These are phyloP conservation scores for Suillus hirtellus DNA, from an alignment of 768 basidiomycete genomes.

Conservation along the genomic window DNA sequence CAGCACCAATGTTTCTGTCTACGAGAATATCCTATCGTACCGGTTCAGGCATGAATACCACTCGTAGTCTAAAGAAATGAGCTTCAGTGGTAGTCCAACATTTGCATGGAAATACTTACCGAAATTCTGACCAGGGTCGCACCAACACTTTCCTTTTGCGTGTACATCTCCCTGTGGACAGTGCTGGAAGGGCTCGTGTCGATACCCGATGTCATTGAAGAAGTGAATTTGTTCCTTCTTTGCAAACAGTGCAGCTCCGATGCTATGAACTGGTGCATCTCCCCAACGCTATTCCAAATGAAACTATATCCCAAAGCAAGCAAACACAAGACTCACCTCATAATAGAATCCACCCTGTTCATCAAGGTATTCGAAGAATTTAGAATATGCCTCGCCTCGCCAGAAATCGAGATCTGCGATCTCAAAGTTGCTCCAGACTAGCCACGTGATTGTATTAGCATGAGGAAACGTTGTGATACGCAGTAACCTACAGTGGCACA, in stretches of 20 bases:
- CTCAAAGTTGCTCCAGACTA: constrained; percentile 75
- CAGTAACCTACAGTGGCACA: constrained; percentile 68
- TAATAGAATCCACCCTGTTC: constrained; percentile 88
- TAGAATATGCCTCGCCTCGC: constrained; percentile 79
- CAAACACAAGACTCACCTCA: constrained; percentile 52
- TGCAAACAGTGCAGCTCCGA: constrained; percentile 77
- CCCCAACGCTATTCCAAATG: constrained; percentile 62
- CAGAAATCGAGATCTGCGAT: constrained; percentile 91
- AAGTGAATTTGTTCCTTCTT: constrained; percentile 77
- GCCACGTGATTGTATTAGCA: constrained; percentile 24
- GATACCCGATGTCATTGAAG: constrained; percentile 84
- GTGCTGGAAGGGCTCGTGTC: constrained; percentile 78
- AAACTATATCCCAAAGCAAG: not conserved
- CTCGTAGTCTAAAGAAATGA: constrained; percentile 57
- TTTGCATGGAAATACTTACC: constrained; percentile 40
- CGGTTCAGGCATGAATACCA: constrained; percentile 88
- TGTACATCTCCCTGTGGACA: constrained; percentile 64
- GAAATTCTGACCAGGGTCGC: constrained; percentile 70
- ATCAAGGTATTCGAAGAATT: constrained; percentile 84
- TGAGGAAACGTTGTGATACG: not conserved
- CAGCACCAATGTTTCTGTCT: constrained; percentile 5
- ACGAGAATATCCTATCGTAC: constrained; percentile 63
- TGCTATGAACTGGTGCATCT: constrained; percentile 85
- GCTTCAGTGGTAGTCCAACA: constrained; percentile 9
- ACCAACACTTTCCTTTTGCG: constrained; percentile 64